Evolutionary conservation across 441 rosid genomes (phyloP).

Genomic region (Erodium texanum): DNA sequence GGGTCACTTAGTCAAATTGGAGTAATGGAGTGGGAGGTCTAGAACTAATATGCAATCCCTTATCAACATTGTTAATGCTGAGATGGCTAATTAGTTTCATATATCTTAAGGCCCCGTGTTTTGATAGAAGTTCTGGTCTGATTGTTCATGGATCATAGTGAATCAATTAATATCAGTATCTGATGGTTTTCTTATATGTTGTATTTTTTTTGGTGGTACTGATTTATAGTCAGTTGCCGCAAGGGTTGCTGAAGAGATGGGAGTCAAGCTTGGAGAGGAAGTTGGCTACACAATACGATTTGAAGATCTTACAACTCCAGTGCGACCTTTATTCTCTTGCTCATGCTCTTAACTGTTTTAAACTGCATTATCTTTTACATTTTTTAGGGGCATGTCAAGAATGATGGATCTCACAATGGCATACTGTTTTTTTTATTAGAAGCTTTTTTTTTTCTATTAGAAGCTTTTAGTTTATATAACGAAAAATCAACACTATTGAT

Average conservation of each 20-base stretch:
- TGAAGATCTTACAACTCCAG: slow-evolving; percentile 78
- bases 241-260: slow-evolving; percentile 96
- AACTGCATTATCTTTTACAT: slow-evolving; percentile 8
- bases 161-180: not conserved
- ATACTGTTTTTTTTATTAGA: slow-evolving; percentile 7
- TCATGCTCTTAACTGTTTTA: slow-evolving; percentile 4
- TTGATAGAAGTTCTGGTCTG: not conserved
- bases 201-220: slow-evolving; percentile 1
- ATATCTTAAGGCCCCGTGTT: not conserved
- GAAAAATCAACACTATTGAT: slow-evolving; percentile 2
- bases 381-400: slow-evolving; percentile 2
- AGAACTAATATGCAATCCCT: not conserved
- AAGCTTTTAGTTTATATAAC: not conserved
- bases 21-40: not conserved
- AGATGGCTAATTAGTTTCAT: not conserved
- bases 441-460: slow-evolving; percentile 5
- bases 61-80: not conserved
- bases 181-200: not conserved
- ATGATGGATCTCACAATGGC: slow-evolving; percentile 9
- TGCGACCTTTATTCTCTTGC: slow-evolving; percentile 27
- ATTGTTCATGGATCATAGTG: not conserved
- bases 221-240: slow-evolving; percentile 77
- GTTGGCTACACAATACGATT: slow-evolving; percentile 91
- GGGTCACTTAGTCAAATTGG: not conserved
- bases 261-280: slow-evolving; percentile 89